Conservation (phyloP, 352 stramenopile species). For the Phytophthora rubi region DNA sequence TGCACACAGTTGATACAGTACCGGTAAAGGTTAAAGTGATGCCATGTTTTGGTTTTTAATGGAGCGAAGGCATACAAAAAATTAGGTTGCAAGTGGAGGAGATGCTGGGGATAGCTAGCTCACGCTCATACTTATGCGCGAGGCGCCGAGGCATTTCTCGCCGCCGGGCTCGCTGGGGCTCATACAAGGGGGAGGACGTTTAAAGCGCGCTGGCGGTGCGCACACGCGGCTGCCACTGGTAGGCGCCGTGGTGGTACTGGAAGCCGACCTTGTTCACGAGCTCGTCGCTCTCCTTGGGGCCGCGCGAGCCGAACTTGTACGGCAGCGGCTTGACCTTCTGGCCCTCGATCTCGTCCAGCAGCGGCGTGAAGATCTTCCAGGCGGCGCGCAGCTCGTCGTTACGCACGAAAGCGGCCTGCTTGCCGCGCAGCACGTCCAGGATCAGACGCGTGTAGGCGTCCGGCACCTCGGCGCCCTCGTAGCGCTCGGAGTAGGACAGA, state of each 20-base stretch:
- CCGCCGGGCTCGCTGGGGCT: constrained; percentile 2
- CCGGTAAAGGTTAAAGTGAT: neutral
- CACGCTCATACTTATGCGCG: constrained; percentile 34
- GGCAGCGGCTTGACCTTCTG: constrained; percentile 91
- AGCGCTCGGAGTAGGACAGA: constrained; percentile 94
- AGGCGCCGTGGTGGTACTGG: constrained; percentile 79
- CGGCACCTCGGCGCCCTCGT: constrained; percentile 88
- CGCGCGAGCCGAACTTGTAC: constrained; percentile 94
- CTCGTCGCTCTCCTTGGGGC: constrained; percentile 92
- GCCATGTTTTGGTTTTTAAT: constrained; percentile 6
- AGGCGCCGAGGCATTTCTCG: constrained; percentile 9
- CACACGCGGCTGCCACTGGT: constrained; percentile 69
- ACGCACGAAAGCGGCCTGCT: constrained; percentile 96
- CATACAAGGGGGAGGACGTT: constrained; percentile 9
- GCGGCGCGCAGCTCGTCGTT: constrained; percentile 96
- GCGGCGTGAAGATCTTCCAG: constrained; percentile 98
- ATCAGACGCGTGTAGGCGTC: constrained; percentile 98
- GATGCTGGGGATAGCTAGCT: constrained; percentile 12
- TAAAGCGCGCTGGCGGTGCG: constrained; percentile 60
- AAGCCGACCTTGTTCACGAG: constrained; percentile 70
- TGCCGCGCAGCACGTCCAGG: constrained; percentile 96
- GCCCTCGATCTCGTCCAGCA: constrained; percentile 96
- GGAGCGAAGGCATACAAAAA: constrained; percentile 11
- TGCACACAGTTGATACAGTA: too few species aligned
- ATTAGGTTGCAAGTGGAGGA: neutral